Conservation (phyloP, 2,329 filamentous ascomycete species). For the Orbilia brochopaga region DNA sequence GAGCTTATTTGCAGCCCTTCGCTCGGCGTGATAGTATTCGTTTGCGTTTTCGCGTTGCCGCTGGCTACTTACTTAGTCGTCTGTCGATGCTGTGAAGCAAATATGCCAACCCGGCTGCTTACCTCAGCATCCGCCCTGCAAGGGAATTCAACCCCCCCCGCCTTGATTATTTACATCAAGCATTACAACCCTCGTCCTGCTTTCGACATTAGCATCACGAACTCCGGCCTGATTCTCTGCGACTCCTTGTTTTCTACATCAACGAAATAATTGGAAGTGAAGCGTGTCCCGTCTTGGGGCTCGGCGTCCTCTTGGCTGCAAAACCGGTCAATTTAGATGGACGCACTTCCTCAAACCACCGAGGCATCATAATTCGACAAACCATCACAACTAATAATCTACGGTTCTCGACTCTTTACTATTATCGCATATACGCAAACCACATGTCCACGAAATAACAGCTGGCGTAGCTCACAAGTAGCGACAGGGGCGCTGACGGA, state of each 20-base stretch:
- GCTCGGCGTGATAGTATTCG: too few relatives aligned
- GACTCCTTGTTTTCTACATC: background rate
- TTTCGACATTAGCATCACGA: background rate
- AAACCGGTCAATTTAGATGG: background rate
- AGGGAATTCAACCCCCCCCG: slow-evolving; percentile 1
- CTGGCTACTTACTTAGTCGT: too few relatives aligned
- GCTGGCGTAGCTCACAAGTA: too few relatives aligned
- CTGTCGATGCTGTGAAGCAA: background rate
- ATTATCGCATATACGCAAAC: too few relatives aligned
- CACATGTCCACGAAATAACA: too few relatives aligned
- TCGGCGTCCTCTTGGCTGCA: background rate
- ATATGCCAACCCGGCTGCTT: background rate
- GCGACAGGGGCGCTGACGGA: background rate
- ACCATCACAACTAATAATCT: background rate
- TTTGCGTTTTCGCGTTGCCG: too few relatives aligned
- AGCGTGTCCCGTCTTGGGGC: background rate
- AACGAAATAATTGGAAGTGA: background rate
- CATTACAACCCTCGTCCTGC: background rate
- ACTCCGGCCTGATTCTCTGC: background rate
- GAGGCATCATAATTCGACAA: background rate
- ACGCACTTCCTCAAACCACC: background rate
- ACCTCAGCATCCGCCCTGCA: slow-evolving; percentile 7
- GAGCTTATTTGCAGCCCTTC: too few relatives aligned
- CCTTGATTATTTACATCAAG: background rate
- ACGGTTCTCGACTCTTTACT: too few relatives aligned